Evolutionary conservation across 2,329 filamentous ascomycete species (phyloP), one percentile per base, ranked within the genome.

Genomic region (Xylariaceae sp.): DNA sequence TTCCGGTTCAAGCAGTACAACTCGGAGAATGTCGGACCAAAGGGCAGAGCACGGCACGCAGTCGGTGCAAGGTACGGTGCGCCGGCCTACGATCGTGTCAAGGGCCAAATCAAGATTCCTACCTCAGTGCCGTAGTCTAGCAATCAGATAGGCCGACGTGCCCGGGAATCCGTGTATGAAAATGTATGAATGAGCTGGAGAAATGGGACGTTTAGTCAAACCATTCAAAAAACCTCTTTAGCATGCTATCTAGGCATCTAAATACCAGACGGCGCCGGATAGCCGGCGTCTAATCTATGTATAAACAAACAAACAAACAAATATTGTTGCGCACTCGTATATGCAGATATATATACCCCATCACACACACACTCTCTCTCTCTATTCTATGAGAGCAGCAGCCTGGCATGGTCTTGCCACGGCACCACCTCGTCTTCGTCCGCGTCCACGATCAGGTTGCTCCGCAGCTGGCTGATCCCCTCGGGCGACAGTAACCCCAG

Each of bases 91-190:
- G 87, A 89, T 67, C 79, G 87, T 54, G 83, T 80, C 73, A 82
- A 80, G 64, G 86, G 83, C n/a, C 68, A 81, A 69, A 73, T 87
- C 74, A 89, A 89, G 79, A 89, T 89, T 67, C 86, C 87, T 20
- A 87, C 81, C 37, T 81, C 77, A 50, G 84, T 88, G 52, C 81
- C 80, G 57, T 84, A 64, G 78, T 57, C 19, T 23, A 37, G 40
- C 47, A n/a, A 50, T 40, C 45, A 19, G 37, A 43, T 19, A 7
- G 42, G 41, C 43, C 32, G 26, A 37, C 29, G 18, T 19, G 21
- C 21, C 20, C 41, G n/a, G 26, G 44, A n/a, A 44, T 51, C 43
- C 56, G 20, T 66, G 63, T 68, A 68, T 58, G 50, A 66, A 55
- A 56, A 42, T 67, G 64, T 68, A 66, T 59, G 41, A 57, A 54